Evolutionary conservation across 2,329 filamentous ascomycete genomes (phyloP).

Genomic region (Xylariales sp.): DNA sequence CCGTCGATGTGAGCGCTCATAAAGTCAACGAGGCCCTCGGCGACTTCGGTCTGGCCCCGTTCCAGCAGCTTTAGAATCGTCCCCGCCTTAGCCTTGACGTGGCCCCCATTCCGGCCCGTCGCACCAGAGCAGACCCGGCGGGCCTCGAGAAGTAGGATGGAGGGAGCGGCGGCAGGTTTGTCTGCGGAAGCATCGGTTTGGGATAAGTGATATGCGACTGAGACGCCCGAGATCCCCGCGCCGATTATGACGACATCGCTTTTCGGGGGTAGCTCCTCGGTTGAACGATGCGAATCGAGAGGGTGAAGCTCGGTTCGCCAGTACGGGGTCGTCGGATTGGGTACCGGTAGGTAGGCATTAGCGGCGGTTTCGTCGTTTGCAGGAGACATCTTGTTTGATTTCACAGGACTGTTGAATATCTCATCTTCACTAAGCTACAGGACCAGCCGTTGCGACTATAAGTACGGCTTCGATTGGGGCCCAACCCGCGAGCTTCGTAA

Average conservation of each 20-base stretch:
- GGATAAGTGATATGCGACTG: constrained; percentile 34
- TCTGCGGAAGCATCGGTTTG: background rate
- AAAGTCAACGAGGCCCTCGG: constrained; percentile 16
- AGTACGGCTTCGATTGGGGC: too few species aligned
- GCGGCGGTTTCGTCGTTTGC: background rate
- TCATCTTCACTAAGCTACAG: too few species aligned
- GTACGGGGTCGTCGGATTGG: constrained; percentile 31
- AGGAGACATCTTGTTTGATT: constrained; percentile 15
- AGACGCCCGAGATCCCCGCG: constrained; percentile 32
- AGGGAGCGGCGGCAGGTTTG: constrained; percentile 12
- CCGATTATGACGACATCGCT: constrained; percentile 37
- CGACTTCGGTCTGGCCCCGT: background rate
- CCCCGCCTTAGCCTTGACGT: constrained; percentile 33
- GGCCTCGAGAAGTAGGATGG: constrained; percentile 35
- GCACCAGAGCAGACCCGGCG: constrained; percentile 37
- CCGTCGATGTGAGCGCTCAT: constrained; percentile 29
- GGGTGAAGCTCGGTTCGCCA: constrained; percentile 35
- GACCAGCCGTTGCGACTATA: too few species aligned
- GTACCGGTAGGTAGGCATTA: constrained; percentile 32
- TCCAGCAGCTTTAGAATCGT: constrained; percentile 13
- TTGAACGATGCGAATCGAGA: constrained; percentile 36
- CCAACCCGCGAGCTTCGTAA: too few species aligned
- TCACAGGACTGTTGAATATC: background rate
- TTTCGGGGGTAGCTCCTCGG: constrained; percentile 26
- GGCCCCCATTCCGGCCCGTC: constrained; percentile 38